Evolutionary conservation across 23 red algal genomes (phyloP).

Genomic region (Pyropia haitanensis): DNA sequence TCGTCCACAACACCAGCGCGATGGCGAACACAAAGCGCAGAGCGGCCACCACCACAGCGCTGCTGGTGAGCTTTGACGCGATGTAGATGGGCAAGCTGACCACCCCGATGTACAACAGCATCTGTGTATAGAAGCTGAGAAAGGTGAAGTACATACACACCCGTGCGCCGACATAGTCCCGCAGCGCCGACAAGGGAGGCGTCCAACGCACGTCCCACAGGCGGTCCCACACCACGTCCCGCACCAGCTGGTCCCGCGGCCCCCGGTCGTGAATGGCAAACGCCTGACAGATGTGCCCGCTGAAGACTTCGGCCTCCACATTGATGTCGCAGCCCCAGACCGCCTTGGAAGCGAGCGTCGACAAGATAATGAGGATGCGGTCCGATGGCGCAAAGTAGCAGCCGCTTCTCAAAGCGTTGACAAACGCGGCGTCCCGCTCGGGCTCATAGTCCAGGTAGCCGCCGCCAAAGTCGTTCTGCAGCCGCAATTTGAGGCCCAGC

Average conservation of each 20-base stretch:
- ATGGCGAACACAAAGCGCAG: slow-evolving; percentile 44
- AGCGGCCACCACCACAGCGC: slow-evolving; percentile 8
- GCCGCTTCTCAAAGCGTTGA: slow-evolving; percentile 18
- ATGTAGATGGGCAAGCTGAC: slow-evolving; percentile 42
- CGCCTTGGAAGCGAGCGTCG: slow-evolving; percentile 43
- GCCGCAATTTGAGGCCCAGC: slow-evolving; percentile 27
- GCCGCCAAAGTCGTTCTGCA: slow-evolving; percentile 44
- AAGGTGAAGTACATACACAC: slow-evolving; percentile 67
- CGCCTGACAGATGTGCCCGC: slow-evolving; percentile 14
- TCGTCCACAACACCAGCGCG: slow-evolving; percentile 48
- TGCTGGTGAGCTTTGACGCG: slow-evolving; percentile 18
- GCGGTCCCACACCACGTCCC: slow-evolving; percentile 31
- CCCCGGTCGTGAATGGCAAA: slow-evolving; percentile 37
- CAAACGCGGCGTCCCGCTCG: slow-evolving; percentile 20
- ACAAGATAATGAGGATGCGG: slow-evolving; percentile 28
- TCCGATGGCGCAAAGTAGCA: slow-evolving; percentile 64
- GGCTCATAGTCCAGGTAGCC: slow-evolving; percentile 30
- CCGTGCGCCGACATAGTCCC: slow-evolving; percentile 57
- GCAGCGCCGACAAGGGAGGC: slow-evolving; percentile 31
- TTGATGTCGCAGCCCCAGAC: slow-evolving; percentile 59
- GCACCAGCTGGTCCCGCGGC: slow-evolving; percentile 13
- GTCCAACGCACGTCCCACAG: slow-evolving; percentile 30
- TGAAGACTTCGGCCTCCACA: slow-evolving; percentile 31
- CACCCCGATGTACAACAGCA: slow-evolving; percentile 27
- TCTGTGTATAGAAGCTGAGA: slow-evolving; percentile 47